Evolutionary conservation across 805 yeast species (phyloP).

Genomic region (Lachancea dasiensis): DNA sequence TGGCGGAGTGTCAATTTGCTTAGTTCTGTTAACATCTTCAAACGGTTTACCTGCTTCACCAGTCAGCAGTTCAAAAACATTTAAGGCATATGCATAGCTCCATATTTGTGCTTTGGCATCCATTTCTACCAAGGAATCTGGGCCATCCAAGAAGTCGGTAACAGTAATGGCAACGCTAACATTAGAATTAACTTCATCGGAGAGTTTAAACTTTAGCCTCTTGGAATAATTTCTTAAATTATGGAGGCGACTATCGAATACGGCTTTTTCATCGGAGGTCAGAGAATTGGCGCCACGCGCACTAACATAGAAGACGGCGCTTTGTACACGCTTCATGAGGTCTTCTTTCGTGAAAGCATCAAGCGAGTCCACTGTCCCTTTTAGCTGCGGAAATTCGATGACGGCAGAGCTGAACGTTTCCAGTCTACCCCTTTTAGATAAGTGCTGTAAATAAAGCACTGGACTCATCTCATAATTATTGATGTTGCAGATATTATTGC

Average conservation of each 20-base stretch:
- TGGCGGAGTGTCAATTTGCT: too few relatives aligned
- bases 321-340: neutral
- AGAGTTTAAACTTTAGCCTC: neutral
- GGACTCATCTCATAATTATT: slow-evolving; percentile 24
- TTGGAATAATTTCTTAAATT: neutral
- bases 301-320: slow-evolving; percentile 2
- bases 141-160: neutral
- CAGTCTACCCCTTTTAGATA: slow-evolving; percentile 20
- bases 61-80: neutral
- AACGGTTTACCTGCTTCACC: neutral
- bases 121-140: neutral
- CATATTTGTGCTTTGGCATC: slow-evolving; percentile 2
- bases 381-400: neutral
- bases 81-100: slow-evolving; percentile 7
- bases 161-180: slow-evolving; percentile 1
- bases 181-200: slow-evolving; percentile 1
- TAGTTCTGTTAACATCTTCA: neutral
- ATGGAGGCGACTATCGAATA: neutral
- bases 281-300: neutral
- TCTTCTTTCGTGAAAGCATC: neutral
- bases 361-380: neutral
- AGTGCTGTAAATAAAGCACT: slow-evolving; percentile 21
- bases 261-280: neutral
- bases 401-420: slow-evolving; percentile 4
- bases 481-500: slow-evolving; percentile 28